Evolutionary conservation across 192 early-diverging fungal genomes (phyloP), one percentile per base, ranked within the genome.

Genomic region (Mortierella hygrophila): DNA sequence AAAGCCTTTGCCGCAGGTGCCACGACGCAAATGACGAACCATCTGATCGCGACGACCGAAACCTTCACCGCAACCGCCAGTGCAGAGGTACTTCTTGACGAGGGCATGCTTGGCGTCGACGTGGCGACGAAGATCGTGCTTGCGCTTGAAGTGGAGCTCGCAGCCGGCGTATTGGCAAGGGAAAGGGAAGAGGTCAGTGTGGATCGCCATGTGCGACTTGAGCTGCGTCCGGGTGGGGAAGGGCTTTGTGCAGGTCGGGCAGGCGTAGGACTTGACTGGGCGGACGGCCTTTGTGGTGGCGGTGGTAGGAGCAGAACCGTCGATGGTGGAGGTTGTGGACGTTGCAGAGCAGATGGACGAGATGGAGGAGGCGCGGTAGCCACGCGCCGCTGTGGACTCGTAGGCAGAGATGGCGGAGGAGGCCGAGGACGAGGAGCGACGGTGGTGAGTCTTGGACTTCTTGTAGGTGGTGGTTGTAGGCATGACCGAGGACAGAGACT

Each of bases 191-290:
- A 52, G 41, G 47, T 85, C 83, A 1, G 85, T 86, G 57, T 89
- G 88, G 77, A 86, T 89, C 21, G 81, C 76, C 78, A 83, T 82
- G 72, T 89, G 88, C 10, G 88, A 83, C 80, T 87, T 82, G 84
- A 89, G 85, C 55, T 89, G 85, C 3, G 85, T 87, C 41, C 85
- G 85, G 6, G 84, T 82, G 7, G 83, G 76, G 78, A 89, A 89
- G 26, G 79, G 54, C 80, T 86, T 81, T 26, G 82, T 72, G 75
- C 88, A 89, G 26, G 74, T 83, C 0, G 81, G 65, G 80, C 88
- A 89, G 35, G 78, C 74, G 52, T 83, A 89, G 18, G 83, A 80
- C 75, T 85, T 85, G 65, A 79, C 74, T 11, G 78, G 70, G 60
- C 82, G 82, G 16, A 20, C 20, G 15, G 69, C 65, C 23, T 37